A percentile compares a stretch with the other conserved stretches of the same genome.
Evolutionary conservation across 148 eudicot species (phyloP).

Genomic region (Hydrangea macrophylla): DNA sequence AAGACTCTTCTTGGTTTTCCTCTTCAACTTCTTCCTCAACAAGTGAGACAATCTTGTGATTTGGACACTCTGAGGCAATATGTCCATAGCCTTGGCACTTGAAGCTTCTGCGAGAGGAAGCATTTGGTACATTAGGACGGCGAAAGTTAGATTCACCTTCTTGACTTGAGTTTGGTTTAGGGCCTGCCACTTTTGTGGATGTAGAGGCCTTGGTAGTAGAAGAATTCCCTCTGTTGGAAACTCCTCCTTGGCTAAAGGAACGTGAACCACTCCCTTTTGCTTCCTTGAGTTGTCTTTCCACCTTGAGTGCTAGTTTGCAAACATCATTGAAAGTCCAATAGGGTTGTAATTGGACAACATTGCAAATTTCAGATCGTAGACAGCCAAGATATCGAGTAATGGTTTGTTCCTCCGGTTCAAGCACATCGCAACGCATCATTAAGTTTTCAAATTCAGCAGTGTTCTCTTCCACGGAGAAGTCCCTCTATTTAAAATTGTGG

Average conservation of each 20-base stretch:
- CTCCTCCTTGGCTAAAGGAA: background rate
- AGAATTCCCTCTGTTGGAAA: background rate
- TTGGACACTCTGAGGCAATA: constrained; percentile 13
- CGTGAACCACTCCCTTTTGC: background rate
- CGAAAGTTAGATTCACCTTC: no score
- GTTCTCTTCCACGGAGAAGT: background rate
- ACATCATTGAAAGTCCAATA: background rate
- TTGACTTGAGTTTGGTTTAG: no score
- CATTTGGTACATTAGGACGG: no score
- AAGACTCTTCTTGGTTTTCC: background rate
- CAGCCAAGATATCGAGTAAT: background rate
- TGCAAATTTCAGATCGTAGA: background rate
- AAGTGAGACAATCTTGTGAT: background rate
- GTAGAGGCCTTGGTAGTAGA: no score
- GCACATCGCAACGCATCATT: background rate
- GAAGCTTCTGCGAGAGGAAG: no score
- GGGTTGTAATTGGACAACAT: background rate
- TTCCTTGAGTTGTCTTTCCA: background rate
- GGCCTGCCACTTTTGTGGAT: no score
- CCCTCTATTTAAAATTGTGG: background rate
- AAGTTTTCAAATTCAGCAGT: no score
- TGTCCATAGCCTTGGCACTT: no score
- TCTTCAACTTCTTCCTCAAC: background rate
- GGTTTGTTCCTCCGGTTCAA: background rate
- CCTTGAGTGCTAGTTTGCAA: background rate